Evolutionary conservation across 2,329 filamentous ascomycete genomes (phyloP).

Genomic region (Trichoderma sp.): DNA sequence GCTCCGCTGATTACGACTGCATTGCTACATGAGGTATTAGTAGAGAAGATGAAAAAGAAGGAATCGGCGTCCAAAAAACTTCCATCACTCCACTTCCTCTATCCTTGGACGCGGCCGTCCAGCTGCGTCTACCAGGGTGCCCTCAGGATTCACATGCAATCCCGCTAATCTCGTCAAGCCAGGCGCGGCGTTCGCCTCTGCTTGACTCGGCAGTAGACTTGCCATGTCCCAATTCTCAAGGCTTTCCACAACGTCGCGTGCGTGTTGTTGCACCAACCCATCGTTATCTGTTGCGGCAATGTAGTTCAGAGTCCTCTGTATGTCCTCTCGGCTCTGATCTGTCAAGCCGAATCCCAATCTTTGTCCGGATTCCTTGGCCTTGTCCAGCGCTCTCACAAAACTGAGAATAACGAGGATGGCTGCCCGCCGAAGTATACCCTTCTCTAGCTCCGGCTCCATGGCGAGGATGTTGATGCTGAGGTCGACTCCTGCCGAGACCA

Average conservation of each 20-base stretch:
- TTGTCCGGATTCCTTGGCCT: constrained; percentile 51
- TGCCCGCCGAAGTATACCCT: constrained; percentile 67
- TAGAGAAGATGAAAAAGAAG: not conserved
- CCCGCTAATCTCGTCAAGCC: constrained; percentile 44
- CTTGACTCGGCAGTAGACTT: constrained; percentile 48
- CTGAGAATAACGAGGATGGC: constrained; percentile 66
- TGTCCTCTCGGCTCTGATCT: constrained; percentile 60
- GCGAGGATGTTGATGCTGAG: constrained; percentile 65
- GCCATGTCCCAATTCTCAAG: constrained; percentile 65
- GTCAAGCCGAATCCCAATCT: constrained; percentile 59
- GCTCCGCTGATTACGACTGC: constrained; percentile 6
- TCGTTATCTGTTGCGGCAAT: constrained; percentile 69
- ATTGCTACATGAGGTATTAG: not conserved
- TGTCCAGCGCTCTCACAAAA: constrained; percentile 63
- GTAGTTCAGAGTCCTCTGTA: constrained; percentile 66
- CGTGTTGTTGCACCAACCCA: constrained; percentile 69
- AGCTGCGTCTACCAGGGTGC: constrained; percentile 34
- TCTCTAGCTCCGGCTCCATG: constrained; percentile 63
- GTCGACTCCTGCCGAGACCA: constrained; percentile 63
- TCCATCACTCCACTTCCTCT: constrained; percentile 62
- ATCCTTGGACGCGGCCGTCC: constrained; percentile 50
- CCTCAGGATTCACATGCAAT: constrained; percentile 43
- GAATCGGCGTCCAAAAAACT: not conserved
- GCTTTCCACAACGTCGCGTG: constrained; percentile 67
- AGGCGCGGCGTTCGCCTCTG: constrained; percentile 32